Evolutionary conservation across 2,329 filamentous ascomycete species (phyloP).

Genomic region (Metarhizium rileyi): DNA sequence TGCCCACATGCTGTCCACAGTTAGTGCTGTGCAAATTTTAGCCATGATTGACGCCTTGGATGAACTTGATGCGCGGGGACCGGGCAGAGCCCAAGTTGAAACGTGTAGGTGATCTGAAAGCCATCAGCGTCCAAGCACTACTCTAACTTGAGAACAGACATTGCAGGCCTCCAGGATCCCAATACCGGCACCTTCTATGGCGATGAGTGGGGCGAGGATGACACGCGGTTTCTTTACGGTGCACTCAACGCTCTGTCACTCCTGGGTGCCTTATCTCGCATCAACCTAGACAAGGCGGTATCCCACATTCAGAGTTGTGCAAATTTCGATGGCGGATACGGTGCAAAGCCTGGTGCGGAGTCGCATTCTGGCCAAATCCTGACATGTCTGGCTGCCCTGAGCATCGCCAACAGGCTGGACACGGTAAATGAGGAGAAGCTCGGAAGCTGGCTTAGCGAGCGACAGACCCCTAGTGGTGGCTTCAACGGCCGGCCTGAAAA

Average conservation of each 20-base stretch:
- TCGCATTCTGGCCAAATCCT: constrained; percentile 94
- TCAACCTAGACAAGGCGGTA: constrained; percentile 74
- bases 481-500: constrained; percentile 94
- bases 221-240: constrained; percentile 89
- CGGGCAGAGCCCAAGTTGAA: constrained; percentile 58
- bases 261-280: constrained; percentile 59
- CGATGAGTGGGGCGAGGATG: constrained; percentile 93
- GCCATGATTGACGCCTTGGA: constrained; percentile 77
- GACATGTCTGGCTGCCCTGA: constrained; percentile 79
- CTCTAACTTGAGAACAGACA: constrained; percentile 39
- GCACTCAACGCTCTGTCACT: constrained; percentile 85
- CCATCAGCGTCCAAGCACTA: constrained; percentile 6
- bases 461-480: constrained; percentile 78
- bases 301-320: constrained; percentile 70
- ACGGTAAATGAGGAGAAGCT: constrained; percentile 74
- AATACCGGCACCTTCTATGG: constrained; percentile 82
- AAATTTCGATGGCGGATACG: constrained; percentile 93
- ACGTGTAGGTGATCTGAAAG: constrained; percentile 53
- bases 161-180: constrained; percentile 70
- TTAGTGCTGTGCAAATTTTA: constrained; percentile 89
- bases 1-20: constrained; percentile 91
- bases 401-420: constrained; percentile 74
- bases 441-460: constrained; percentile 84
- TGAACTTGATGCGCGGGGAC: constrained; percentile 63
- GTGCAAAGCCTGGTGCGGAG: constrained; percentile 80